Base-by-base conservation (phyloP, 2,329 filamentous ascomycete species). In the Fusarium austroafricanum region DNA sequence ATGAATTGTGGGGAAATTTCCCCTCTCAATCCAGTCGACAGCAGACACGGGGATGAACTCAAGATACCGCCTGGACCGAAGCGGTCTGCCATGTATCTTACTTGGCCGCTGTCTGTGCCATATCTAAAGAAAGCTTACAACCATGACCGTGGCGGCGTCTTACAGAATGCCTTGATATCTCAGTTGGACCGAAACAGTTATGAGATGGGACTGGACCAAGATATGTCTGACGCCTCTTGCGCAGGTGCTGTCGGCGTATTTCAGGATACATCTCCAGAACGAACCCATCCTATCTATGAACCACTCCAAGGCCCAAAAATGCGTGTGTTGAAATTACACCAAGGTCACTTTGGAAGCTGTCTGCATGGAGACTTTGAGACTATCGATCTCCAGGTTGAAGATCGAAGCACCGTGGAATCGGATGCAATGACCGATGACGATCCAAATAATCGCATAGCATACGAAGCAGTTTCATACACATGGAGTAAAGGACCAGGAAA, bases 401-500 rank as follows among this genome's bases (percentile, higher is more conserved):
- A 35, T 6, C 4, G 2, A 3, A 10, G 21, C 7, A 2, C 11
- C 8, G 11, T 15, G 8, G n/a, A 12, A 23, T 1, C 38, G 20
- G 10, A 20, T 12, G 18, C 11, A 2, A 11, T n/a, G 6, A 1
- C 8, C 2, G 3, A n/a, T 5, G 12, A 44, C 0, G 2, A 2
- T 3, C 2, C 1, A 3, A 9, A 17, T 2, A 23, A 15, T 20
- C 10, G 2, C 7, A 10, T 8, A 7, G 2, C 1, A 4, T 38
- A 57, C 5, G 55, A 57, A n/a, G 55, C 55, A 0, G 11, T 57
- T 26, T 57, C 55, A 3, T 57, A 57, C 15, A 45, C 51, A 2
- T 57, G 51, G 55, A 23, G 31, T 6, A 57, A 21, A 10, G 33
- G 38, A 5, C 21, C 26, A 2, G 38, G 18, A 1, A 56, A 20